These are phyloP conservation scores for Nitzschia sp. DNA, from an alignment of 108 stramenopile genomes.

Conservation along the genomic window DNA sequence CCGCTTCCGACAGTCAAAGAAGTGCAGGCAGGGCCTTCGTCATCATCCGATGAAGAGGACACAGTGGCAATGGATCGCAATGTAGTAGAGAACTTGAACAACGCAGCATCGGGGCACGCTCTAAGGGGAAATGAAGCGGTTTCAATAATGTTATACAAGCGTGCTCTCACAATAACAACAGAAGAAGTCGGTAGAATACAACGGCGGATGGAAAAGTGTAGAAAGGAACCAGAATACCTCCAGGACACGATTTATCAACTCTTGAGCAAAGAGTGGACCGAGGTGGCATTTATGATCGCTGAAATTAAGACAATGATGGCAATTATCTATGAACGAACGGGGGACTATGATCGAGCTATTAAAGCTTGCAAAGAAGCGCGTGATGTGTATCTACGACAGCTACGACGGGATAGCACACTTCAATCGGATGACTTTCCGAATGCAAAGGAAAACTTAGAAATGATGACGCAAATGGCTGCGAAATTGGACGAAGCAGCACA, in stretches of 20 bases:
- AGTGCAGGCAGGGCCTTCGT: not conserved
- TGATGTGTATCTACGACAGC: constrained; percentile 23
- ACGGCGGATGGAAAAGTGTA: constrained; percentile 17
- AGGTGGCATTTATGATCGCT: constrained; percentile 26
- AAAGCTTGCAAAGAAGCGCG: constrained; percentile 25
- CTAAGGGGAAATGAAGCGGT: constrained; percentile 37
- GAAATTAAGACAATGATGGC: constrained; percentile 39
- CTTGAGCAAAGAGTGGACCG: constrained; percentile 34
- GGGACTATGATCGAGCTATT: constrained; percentile 31
- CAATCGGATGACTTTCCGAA: not conserved
- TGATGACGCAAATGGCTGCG: constrained; percentile 31
- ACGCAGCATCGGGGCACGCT: constrained; percentile 10
- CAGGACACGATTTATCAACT: constrained; percentile 11
- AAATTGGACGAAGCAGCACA: constrained; percentile 25
- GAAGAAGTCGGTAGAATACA: constrained; percentile 17
- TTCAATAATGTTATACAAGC: constrained; percentile 32
- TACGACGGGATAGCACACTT: not conserved
- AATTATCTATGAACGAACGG: constrained; percentile 36
- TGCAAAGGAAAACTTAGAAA: not conserved
- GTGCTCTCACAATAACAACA: constrained; percentile 16
- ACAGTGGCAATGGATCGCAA: not conserved
- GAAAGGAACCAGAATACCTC: not conserved
- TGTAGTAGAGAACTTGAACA: constrained; percentile 9
- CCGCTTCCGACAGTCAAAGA: not conserved
- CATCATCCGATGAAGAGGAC: not conserved